A percentile compares a stretch with the other conserved stretches of the same genome.
Evolutionary conservation across 2,329 filamentous ascomycete species (phyloP).

Genomic region (Xylaria sp.): DNA sequence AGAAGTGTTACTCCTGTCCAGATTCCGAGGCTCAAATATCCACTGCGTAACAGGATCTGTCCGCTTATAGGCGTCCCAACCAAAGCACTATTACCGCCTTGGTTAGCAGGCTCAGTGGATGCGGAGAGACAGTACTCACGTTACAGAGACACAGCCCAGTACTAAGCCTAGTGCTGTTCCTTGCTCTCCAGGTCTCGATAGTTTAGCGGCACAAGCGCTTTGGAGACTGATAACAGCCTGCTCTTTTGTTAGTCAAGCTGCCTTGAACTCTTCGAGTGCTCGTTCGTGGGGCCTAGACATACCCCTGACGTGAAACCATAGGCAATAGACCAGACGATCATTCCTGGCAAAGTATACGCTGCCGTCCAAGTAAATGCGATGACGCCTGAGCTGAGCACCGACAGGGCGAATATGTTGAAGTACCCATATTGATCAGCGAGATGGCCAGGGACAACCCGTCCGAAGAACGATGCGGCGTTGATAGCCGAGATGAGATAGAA

Average conservation of each 20-base stretch:
- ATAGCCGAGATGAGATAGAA: slow-evolving; percentile 54
- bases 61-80: slow-evolving; percentile 57
- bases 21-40: slow-evolving; percentile 55
- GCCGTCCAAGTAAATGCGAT: slow-evolving; percentile 59
- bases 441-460: slow-evolving; percentile 51
- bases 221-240: slow-evolving; percentile 61
- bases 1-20: slow-evolving; percentile 52
- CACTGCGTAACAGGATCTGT: slow-evolving; percentile 51
- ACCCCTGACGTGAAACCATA: slow-evolving; percentile 61
- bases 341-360: slow-evolving; percentile 55
- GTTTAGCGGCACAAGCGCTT: slow-evolving; percentile 56
- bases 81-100: slow-evolving; percentile 49
- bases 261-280: not conserved
- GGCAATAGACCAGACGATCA: slow-evolving; percentile 56
- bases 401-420: slow-evolving; percentile 47
- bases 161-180: slow-evolving; percentile 57
- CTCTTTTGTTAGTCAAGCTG: slow-evolving; percentile 9
- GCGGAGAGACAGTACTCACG: slow-evolving; percentile 49
- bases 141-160: slow-evolving; percentile 55
- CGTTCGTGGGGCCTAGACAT: slow-evolving; percentile 20
- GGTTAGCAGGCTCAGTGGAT: not conserved
- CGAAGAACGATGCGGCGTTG: slow-evolving; percentile 53
- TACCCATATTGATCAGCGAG: slow-evolving; percentile 48
- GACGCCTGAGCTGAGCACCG: slow-evolving; percentile 50
- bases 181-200: slow-evolving; percentile 53